These are phyloP conservation scores for Citrus hindsii DNA, from an alignment of 345 rosid genomes.

Conservation along the genomic window DNA sequence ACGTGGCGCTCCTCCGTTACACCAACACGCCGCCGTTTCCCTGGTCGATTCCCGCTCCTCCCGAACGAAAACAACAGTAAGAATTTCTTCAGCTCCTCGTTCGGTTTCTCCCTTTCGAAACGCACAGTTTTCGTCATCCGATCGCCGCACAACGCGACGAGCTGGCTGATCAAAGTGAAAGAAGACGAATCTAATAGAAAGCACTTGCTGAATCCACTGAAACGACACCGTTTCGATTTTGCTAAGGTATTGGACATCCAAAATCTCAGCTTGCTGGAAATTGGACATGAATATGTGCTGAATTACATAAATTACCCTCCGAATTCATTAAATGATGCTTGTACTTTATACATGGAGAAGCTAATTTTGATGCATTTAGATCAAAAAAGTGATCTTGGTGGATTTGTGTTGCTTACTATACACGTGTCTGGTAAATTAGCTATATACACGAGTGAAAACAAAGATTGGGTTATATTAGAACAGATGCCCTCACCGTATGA, in stretches of 20 bases:
- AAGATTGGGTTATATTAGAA: constrained; percentile 60
- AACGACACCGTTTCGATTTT: constrained; percentile 27
- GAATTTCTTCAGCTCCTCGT: constrained; percentile 25
- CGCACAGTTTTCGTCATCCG: constrained; percentile 57
- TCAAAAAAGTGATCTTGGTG: constrained; percentile 19
- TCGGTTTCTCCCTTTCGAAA: constrained; percentile 64
- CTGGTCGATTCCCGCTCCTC: constrained; percentile 47
- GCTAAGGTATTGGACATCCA: constrained; percentile 1
- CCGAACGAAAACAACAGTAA: constrained; percentile 43
- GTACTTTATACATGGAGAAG: constrained; percentile 69
- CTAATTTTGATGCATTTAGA: constrained; percentile 48
- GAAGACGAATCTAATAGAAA: constrained; percentile 35
- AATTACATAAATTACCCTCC: constrained; percentile 11
- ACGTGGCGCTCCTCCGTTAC: constrained; percentile 68
- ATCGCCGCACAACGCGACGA: constrained; percentile 22
- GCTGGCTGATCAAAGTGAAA: constrained; percentile 72
- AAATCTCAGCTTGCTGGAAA: neutral
- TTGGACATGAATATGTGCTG: constrained; percentile 9
- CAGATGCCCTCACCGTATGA: constrained; percentile 87
- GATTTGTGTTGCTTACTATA: constrained; percentile 69
- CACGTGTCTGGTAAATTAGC: constrained; percentile 92
- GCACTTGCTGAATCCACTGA: constrained; percentile 62
- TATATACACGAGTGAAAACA: constrained; percentile 52
- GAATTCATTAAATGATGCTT: constrained; percentile 30
- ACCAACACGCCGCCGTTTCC: constrained; percentile 32